Conservation (phyloP, 108 stramenopile genomes). For the Craspedostauros australis region DNA sequence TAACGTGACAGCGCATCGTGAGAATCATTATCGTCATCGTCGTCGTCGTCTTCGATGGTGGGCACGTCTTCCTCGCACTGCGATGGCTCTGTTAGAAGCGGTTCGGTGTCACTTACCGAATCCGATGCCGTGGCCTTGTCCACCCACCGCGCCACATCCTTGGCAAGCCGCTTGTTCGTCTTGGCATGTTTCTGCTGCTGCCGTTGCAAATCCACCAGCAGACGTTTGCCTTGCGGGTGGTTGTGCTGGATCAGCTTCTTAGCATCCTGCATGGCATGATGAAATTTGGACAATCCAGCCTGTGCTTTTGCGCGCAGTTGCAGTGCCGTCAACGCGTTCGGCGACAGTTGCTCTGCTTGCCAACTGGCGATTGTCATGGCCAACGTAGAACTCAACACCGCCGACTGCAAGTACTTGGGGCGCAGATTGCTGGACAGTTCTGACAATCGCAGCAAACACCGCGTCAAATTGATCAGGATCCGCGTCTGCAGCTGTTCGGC, state of each 20-base stretch:
- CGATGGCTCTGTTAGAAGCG: no score
- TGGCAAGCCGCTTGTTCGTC: conserved; percentile 47
- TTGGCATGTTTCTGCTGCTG: conserved; percentile 8
- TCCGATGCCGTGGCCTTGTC: conserved; percentile 31
- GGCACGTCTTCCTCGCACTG: no score
- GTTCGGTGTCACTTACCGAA: conserved; percentile 21
- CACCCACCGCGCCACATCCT: conserved; percentile 51
- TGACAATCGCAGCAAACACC: conserved; percentile 53
- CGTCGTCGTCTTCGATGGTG: no score
- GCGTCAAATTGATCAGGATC: conserved; percentile 51
- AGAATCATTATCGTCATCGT: no score
- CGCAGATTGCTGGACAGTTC: conserved; percentile 31
- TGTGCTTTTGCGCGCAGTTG: conserved; percentile 26
- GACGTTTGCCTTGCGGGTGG: conserved; percentile 14
- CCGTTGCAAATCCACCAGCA: conserved; percentile 8
- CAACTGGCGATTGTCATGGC: conserved; percentile 10
- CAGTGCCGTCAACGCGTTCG: conserved; percentile 18
- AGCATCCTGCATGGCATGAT: conserved; percentile 23
- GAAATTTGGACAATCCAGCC: conserved; percentile 24
- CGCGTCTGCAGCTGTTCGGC: conserved; percentile 33
- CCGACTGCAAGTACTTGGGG: conserved; percentile 15
- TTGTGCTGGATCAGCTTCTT: conserved; percentile 10
- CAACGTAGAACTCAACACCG: conserved; percentile 19
- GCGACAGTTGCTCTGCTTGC: background rate
- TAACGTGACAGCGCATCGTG: no score